Percentiles rank a stretch among this genome's conserved stretches.
Conservation (phyloP, 2,329 filamentous ascomycete species). For the Cytospora piceae region DNA sequence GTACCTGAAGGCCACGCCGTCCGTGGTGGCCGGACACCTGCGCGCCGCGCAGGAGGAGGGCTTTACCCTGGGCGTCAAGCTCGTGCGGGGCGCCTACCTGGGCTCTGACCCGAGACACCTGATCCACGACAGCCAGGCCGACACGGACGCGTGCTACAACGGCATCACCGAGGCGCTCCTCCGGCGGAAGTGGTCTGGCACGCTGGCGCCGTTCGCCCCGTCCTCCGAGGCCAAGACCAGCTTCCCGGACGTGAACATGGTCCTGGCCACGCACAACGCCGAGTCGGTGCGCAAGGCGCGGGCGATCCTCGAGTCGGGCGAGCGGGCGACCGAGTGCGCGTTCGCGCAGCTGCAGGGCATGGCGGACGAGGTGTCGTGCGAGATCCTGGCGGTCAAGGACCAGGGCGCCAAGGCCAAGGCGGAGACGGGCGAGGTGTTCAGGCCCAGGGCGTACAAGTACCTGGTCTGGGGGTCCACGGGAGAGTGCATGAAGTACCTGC, state of each 20-base stretch:
- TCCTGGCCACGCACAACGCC: slow-evolving; percentile 84
- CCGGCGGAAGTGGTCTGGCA: slow-evolving; percentile 60
- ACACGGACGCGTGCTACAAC: slow-evolving; percentile 76
- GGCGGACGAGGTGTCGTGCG: slow-evolving; percentile 87
- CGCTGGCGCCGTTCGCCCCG: slow-evolving; percentile 50
- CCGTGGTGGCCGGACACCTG: slow-evolving; percentile 63
- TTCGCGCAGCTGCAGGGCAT: slow-evolving; percentile 92
- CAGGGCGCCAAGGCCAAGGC: background rate
- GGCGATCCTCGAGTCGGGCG: slow-evolving; percentile 51
- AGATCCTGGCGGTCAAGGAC: slow-evolving; percentile 45
- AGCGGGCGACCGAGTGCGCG: slow-evolving; percentile 48
- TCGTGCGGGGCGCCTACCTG: slow-evolving; percentile 77
- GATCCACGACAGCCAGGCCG: slow-evolving; percentile 72
- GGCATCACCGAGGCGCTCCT: slow-evolving; percentile 70
- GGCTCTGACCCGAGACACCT: slow-evolving; percentile 69
- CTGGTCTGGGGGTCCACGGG: slow-evolving; percentile 71
- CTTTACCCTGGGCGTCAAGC: slow-evolving; percentile 73
- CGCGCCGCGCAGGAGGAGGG: slow-evolving; percentile 58
- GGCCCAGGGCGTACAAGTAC: slow-evolving; percentile 63
- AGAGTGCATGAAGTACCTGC: slow-evolving; percentile 86
- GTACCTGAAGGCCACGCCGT: slow-evolving; percentile 68
- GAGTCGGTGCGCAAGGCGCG: slow-evolving; percentile 66
- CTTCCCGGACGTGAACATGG: slow-evolving; percentile 65
- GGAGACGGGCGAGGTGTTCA: slow-evolving; percentile 17
- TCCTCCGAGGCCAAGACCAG: slow-evolving; percentile 33